These are phyloP conservation scores for Capsicum rhomboideum DNA, from an alignment of 257 asterid species.

Conservation along the genomic window DNA sequence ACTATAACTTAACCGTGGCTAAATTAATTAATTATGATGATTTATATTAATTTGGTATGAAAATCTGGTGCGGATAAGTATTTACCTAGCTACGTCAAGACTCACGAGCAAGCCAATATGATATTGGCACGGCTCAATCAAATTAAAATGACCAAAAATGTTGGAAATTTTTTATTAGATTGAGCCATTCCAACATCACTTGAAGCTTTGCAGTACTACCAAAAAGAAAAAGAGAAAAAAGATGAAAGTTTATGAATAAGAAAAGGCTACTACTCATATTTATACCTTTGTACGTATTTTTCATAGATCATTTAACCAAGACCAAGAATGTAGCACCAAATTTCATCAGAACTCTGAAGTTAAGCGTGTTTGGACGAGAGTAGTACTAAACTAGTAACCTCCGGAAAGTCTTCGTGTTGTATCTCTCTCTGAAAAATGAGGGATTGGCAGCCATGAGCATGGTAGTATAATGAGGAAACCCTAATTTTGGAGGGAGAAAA, in stretches of 20 bases:
- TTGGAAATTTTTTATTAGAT: neutral
- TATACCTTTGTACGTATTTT: neutral
- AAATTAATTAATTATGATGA: no score
- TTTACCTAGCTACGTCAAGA: no score
- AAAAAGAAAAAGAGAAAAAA: neutral
- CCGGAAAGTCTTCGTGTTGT: neutral
- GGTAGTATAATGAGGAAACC: neutral
- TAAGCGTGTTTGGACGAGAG: neutral
- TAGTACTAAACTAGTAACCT: no score
- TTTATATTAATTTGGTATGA: no score
- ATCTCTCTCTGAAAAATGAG: neutral
- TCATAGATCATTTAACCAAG: neutral
- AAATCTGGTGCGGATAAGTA: no score
- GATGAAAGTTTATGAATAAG: neutral
- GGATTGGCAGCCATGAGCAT: neutral
- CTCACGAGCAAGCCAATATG: neutral
- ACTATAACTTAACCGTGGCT: no score
- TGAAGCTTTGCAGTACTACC: neutral
- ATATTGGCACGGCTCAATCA: slow-evolving; percentile 81
- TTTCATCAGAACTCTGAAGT: neutral
- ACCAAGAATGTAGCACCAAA: neutral
- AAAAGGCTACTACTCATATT: neutral
- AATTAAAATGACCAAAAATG: slow-evolving; percentile 20
- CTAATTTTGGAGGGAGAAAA: neutral
- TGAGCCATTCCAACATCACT: neutral